phyloP scores from a whole-genome alignment of 2,329 filamentous ascomycete species.

The Cladosporium sp. region DNA sequence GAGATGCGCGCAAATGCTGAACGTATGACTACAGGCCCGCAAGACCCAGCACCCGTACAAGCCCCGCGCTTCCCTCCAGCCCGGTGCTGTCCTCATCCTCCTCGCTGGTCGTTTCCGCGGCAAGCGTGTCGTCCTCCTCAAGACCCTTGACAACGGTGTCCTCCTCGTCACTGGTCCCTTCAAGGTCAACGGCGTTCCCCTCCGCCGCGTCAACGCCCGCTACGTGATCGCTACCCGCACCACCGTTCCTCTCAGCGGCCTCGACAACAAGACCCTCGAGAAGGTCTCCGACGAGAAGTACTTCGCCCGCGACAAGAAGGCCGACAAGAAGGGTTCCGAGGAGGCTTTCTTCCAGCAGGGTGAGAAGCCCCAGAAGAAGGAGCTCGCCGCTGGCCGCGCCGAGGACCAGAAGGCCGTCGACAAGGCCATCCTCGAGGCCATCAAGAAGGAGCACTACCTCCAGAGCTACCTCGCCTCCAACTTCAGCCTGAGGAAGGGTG shows the following conservation, averaged over 20 bases:
- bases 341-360: constrained; percentile 99
- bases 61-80: constrained; percentile 81
- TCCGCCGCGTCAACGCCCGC: constrained; percentile 86
- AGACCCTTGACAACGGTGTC: constrained; percentile 93
- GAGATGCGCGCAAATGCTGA: constrained; percentile 2
- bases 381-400: constrained; percentile 82
- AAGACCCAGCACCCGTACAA: constrained; percentile 86
- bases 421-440: constrained; percentile 87
- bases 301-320: constrained; percentile 91
- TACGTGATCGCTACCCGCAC: constrained; percentile 89
- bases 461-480: constrained; percentile 87
- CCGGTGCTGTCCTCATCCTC: constrained; percentile 95
- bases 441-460: constrained; percentile 98
- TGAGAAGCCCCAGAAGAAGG: constrained; percentile 99
- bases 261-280: constrained; percentile 65
- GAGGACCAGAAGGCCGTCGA: constrained; percentile 98
- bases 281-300: constrained; percentile 81
- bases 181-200: constrained; percentile 99
- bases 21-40: constrained; percentile 62
- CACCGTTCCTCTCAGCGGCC: constrained; percentile 74
- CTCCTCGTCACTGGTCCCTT: constrained; percentile 99
- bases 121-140: constrained; percentile 99
- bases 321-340: constrained; percentile 86
- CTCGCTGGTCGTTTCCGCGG: constrained; percentile 99
- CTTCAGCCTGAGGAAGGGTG: constrained; percentile 98